These are phyloP conservation scores for Gyromitra esculenta DNA, from an alignment of 2,329 filamentous ascomycete genomes.

Conservation along the genomic window DNA sequence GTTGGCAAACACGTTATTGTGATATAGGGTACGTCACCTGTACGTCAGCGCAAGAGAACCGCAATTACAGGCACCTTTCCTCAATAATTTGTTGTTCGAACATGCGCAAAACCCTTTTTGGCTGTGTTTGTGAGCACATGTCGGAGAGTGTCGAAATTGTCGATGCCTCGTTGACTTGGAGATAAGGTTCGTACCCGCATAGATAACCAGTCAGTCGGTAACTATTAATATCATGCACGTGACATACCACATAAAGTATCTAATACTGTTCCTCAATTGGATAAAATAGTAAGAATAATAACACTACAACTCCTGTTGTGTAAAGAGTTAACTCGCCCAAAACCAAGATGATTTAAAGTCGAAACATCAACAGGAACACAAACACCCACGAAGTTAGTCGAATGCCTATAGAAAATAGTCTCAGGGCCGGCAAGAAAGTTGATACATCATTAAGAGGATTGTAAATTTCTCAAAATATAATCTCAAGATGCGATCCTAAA, in stretches of 20 bases:
- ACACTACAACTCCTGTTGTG: conserved; percentile 14
- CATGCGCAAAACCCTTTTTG: conserved; percentile 14
- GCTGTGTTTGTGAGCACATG: conserved; percentile 9
- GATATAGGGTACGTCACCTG: conserved; percentile 16
- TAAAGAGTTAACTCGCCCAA: neutral
- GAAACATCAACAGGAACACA: conserved; percentile 27
- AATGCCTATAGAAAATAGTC: neutral
- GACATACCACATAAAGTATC: conserved; percentile 6
- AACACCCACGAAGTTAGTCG: conserved; percentile 4
- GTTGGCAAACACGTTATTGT: conserved; percentile 35
- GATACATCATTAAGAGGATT: conserved; percentile 16
- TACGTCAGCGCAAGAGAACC: conserved; percentile 23
- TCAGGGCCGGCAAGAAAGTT: neutral
- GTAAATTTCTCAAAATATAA: conserved; percentile 18
- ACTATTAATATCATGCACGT: conserved; percentile 35
- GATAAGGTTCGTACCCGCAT: conserved; percentile 44
- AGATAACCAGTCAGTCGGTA: conserved; percentile 34
- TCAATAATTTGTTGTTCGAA: conserved; percentile 17
- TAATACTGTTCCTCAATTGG: conserved; percentile 2
- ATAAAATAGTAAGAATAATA: conserved; percentile 15
- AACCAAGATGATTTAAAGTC: conserved; percentile 7
- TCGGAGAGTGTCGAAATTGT: conserved; percentile 26
- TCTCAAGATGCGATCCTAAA: conserved; percentile 27
- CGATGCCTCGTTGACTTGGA: conserved; percentile 7
- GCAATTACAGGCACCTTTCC: conserved; percentile 39